These are phyloP conservation scores for Leptographium wingfieldii DNA, from an alignment of 2,329 filamentous ascomycete species.

Conservation along the genomic window DNA sequence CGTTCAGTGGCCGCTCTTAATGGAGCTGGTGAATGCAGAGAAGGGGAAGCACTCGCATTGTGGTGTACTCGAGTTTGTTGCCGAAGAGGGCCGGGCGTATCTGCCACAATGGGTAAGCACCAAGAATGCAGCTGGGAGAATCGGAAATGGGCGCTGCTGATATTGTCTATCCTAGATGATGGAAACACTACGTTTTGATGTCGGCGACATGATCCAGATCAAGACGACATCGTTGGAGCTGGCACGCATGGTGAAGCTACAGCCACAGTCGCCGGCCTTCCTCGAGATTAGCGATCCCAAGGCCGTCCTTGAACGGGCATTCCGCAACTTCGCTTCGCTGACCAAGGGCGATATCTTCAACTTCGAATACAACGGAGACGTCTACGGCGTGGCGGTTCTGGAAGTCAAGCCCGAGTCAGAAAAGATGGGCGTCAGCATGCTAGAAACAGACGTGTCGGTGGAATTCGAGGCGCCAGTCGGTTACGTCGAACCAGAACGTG, in stretches of 20 bases:
- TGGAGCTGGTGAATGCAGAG: conserved; percentile 86
- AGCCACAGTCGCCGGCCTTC: conserved; percentile 86
- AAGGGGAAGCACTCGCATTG: conserved; percentile 74
- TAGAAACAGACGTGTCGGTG: conserved; percentile 92
- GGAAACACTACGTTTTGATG: conserved; percentile 78
- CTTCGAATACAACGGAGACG: conserved; percentile 89
- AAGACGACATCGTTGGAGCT: conserved; percentile 88
- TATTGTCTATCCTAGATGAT: conserved; percentile 53
- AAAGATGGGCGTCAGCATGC: conserved; percentile 80
- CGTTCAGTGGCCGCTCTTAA: conserved; percentile 93
- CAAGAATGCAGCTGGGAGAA: not conserved
- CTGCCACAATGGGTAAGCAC: conserved; percentile 76
- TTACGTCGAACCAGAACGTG: conserved; percentile 73
- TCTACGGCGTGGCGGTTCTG: conserved; percentile 85
- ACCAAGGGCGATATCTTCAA: conserved; percentile 92
- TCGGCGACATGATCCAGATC: conserved; percentile 87
- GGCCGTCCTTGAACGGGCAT: conserved; percentile 90
- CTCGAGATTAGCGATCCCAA: conserved; percentile 96
- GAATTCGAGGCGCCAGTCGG: conserved; percentile 92
- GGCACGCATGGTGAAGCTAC: conserved; percentile 87
- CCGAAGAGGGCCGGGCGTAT: conserved; percentile 93
- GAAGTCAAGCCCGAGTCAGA: conserved; percentile 80
- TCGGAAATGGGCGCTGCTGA: not conserved
- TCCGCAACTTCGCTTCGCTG: conserved; percentile 87
- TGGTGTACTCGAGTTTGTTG: conserved; percentile 93